These are phyloP conservation scores for Cercospora sp. DNA, from an alignment of 2,329 filamentous ascomycete species.

Conservation along the genomic window DNA sequence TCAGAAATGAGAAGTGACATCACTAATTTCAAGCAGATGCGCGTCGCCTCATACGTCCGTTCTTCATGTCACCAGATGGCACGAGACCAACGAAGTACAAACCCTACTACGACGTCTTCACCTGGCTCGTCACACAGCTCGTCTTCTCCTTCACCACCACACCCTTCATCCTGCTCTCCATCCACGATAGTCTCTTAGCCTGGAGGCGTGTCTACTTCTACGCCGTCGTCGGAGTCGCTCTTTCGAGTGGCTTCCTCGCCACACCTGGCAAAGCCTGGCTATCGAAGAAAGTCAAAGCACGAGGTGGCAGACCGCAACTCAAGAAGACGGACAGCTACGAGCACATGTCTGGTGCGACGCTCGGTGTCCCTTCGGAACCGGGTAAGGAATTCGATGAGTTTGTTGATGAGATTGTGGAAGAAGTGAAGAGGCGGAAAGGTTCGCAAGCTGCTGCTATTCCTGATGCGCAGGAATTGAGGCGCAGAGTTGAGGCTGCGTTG, in stretches of 20 bases:
- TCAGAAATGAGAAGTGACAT: neutral
- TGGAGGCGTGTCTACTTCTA: conserved; percentile 93
- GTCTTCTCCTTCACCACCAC: conserved; percentile 78
- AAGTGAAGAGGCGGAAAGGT: conserved; percentile 63
- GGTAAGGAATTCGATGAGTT: conserved; percentile 75
- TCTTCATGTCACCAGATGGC: conserved; percentile 82
- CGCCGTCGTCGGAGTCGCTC: conserved; percentile 65
- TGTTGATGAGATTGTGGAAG: conserved; percentile 69
- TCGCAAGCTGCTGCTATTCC: conserved; percentile 43
- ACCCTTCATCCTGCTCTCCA: conserved; percentile 80
- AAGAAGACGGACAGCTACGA: conserved; percentile 38
- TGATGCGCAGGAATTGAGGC: conserved; percentile 55
- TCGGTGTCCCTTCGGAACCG: conserved; percentile 78
- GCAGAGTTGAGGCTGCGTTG: conserved; percentile 52
- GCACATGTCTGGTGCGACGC: conserved; percentile 52
- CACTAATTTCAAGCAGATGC: conserved; percentile 61
- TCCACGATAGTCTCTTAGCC: conserved; percentile 68
- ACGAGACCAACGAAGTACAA: conserved; percentile 69
- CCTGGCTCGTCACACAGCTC: conserved; percentile 75
- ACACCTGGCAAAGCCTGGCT: conserved; percentile 68
- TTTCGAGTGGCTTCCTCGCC: conserved; percentile 72
- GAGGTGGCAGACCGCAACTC: conserved; percentile 33
- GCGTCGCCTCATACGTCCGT: conserved; percentile 84
- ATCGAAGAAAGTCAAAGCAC: conserved; percentile 42
- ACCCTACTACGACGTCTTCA: conserved; percentile 80